These are phyloP conservation scores for Fennellomyces sp. DNA, from an alignment of 371 early-diverging fungal genomes.

Conservation along the genomic window DNA sequence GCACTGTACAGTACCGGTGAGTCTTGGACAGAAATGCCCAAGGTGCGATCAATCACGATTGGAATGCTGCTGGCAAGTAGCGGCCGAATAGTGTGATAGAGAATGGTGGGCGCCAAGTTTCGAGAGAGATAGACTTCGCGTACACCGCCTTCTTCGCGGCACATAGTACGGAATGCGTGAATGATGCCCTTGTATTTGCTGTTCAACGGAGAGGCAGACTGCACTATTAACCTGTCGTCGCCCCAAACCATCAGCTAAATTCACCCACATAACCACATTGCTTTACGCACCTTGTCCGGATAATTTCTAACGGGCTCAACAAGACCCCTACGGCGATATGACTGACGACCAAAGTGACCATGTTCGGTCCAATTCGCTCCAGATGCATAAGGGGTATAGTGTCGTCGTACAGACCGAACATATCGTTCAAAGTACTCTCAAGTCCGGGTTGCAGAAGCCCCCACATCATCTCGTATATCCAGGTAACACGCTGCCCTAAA, in stretches of 20 bases:
- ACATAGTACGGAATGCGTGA: conserved; percentile 73
- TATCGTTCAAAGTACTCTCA: conserved; percentile 74
- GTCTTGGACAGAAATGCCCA: conserved; percentile 64
- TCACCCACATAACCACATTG: no score
- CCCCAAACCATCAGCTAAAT: neutral
- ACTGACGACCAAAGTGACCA: conserved; percentile 70
- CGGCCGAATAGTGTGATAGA: conserved; percentile 76
- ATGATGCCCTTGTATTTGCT: conserved; percentile 75
- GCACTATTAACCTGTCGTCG: conserved; percentile 74
- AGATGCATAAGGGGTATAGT: conserved; percentile 74
- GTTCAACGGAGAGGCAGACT: conserved; percentile 67
- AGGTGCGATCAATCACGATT: conserved; percentile 69
- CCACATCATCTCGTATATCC: conserved; percentile 74
- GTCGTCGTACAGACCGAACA: conserved; percentile 79
- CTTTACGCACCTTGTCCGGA: conserved; percentile 72
- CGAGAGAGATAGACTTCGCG: conserved; percentile 68
- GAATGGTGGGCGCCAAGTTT: conserved; percentile 73
- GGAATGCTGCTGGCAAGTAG: conserved; percentile 70
- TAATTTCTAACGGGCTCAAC: conserved; percentile 78
- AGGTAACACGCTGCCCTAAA: conserved; percentile 72
- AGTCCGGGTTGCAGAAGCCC: conserved; percentile 73
- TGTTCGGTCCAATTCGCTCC: conserved; percentile 59
- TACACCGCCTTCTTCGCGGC: conserved; percentile 80
- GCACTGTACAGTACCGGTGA: conserved; percentile 69
- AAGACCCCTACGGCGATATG: conserved; percentile 70